Evolutionary conservation across 2,329 filamentous ascomycete species (phyloP), one percentile per base, ranked within the genome.

Genomic region (Aspergillus pseudotamarii): DNA sequence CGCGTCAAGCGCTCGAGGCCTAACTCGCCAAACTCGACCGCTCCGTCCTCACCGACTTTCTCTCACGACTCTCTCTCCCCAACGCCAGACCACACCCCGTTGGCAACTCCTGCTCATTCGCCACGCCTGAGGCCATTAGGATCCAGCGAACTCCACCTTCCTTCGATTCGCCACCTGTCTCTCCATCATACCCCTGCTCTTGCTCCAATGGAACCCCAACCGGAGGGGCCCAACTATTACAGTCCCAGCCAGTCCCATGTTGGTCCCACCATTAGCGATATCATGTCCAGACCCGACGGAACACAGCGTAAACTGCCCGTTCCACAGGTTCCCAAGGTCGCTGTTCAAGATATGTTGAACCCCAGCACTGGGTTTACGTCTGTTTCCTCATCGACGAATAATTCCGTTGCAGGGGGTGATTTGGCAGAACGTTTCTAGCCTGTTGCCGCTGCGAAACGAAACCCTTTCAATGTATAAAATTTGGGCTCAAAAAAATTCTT

Each of bases 51-150:
- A 36, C 94, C 94, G 30, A 97, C 94, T 4, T 97, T 97, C 78
- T 97, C 94, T 2, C 93, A 97, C 80, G 93, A 97, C 79, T 97
- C 94, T 12, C 86, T 94, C 54, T 98, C 94, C 11, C 95, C 94
- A 5, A 99, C 94, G 1, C 95, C 94, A 12, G 94, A 98, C 74
- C 94, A 97, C 82, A 98, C 95, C n/a, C 94, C 94, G n/a, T 88
- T 98, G 61, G 94, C 94, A 32, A 99, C 94, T 6, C 94, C 94
- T 5, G 94, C 94, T 50, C 95, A 98, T 79, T 97, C 94, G 21
- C 95, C 95, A 58, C 92, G 95, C 50, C 85, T 99, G 69, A 87
- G 94, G 64, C 92, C 94, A 3, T 90, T 91, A 73, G 87, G 85
- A 61, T 83, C 85, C 66, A 85, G 83, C 68, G 89, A 91, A 68